These are phyloP conservation scores for Schrenkiella parvula DNA, from an alignment of 345 rosid species.

Conservation along the genomic window DNA sequence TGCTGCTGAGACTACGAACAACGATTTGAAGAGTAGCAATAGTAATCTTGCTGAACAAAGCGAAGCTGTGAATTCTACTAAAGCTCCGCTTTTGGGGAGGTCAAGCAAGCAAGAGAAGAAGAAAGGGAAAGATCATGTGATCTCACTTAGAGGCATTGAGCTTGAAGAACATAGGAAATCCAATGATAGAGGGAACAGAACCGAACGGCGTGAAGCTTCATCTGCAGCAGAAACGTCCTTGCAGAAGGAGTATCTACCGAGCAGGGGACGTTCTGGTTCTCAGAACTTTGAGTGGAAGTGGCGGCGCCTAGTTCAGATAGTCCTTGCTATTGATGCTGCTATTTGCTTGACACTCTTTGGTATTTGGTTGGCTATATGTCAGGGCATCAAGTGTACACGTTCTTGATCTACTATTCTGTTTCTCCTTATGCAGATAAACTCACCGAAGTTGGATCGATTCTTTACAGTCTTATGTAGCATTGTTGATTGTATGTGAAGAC, in stretches of 20 bases:
- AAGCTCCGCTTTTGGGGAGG: constrained; percentile 71
- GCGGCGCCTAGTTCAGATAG: constrained; percentile 65
- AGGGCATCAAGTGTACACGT: constrained; percentile 47
- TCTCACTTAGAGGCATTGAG: constrained; percentile 57
- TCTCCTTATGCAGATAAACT: background rate
- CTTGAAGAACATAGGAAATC: constrained; percentile 61
- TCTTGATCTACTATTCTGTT: constrained; percentile 18
- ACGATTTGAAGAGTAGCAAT: constrained; percentile 37
- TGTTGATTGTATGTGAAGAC: background rate
- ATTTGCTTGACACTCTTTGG: constrained; percentile 58
- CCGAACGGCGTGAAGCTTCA: constrained; percentile 41
- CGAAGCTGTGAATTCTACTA: constrained; percentile 53
- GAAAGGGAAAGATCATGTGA: constrained; percentile 61
- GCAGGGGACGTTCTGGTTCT: constrained; percentile 52
- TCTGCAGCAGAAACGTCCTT: constrained; percentile 42
- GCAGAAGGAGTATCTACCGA: constrained; percentile 63
- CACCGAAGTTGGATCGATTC: constrained; percentile 11
- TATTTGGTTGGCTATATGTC: constrained; percentile 66
- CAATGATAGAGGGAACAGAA: constrained; percentile 43
- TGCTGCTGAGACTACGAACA: constrained; percentile 37
- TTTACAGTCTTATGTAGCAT: background rate
- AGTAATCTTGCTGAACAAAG: constrained; percentile 40
- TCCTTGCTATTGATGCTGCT: constrained; percentile 75
- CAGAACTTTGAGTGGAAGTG: constrained; percentile 61
- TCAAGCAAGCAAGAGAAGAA: constrained; percentile 58